Evolutionary conservation across 2,329 filamentous ascomycete species (phyloP).

Genomic region (Colletotrichum sp.): DNA sequence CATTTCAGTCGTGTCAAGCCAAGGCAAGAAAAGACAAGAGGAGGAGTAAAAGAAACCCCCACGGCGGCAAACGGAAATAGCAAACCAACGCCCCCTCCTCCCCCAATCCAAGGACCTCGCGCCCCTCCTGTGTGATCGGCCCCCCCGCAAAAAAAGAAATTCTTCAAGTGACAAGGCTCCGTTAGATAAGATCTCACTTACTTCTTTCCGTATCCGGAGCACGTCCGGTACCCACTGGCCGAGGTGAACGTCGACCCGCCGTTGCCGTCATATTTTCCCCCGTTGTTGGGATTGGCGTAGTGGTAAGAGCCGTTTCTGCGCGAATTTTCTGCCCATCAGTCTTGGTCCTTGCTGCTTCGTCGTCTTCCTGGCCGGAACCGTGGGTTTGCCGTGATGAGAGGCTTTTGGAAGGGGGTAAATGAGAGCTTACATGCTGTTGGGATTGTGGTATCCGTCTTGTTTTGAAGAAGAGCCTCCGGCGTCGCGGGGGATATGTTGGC

Average conservation of each 20-base stretch:
- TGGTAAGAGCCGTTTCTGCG: conserved; percentile 70
- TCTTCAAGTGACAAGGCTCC: background rate
- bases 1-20: background rate
- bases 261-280: conserved; percentile 66
- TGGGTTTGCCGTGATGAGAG: background rate
- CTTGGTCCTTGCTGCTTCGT: background rate
- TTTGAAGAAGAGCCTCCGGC: conserved; percentile 62
- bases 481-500: conserved; percentile 69
- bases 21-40: background rate
- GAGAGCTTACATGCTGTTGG: conserved; percentile 55
- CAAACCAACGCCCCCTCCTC: background rate
- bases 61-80: background rate
- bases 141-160: background rate
- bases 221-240: conserved; percentile 44
- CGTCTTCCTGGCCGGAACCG: background rate
- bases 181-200: background rate
- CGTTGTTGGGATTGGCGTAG: conserved; percentile 71
- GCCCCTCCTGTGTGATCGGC: background rate
- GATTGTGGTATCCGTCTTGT: conserved; percentile 70
- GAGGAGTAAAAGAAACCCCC: background rate
- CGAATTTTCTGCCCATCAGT: background rate
- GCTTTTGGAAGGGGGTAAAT: background rate
- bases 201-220: conserved; percentile 18
- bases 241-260: conserved; percentile 68
- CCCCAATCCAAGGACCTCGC: background rate